A percentile compares a stretch with the other conserved stretches of the same genome.
These are phyloP conservation scores for Linnemannia zychae DNA, from an alignment of 192 early-diverging fungal species.

Conservation along the genomic window DNA sequence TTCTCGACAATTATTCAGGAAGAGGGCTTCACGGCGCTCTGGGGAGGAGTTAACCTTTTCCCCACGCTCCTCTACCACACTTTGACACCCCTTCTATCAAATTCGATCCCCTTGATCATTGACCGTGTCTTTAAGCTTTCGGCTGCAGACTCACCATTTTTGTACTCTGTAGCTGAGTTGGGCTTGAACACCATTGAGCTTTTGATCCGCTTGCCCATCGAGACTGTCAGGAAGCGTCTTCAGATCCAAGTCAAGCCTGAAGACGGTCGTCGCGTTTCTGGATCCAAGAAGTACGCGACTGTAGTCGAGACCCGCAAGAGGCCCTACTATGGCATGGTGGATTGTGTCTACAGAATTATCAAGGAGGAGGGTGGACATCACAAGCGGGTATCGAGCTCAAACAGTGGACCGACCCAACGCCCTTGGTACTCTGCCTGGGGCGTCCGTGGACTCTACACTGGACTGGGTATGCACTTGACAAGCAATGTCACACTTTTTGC, in stretches of 20 bases:
- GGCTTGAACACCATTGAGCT: constrained; percentile 81
- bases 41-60: constrained; percentile 77
- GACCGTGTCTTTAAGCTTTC: constrained; percentile 75
- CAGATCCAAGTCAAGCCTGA: constrained; percentile 77
- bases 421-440: constrained; percentile 71
- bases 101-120: constrained; percentile 75
- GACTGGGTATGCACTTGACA: constrained; percentile 76
- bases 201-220: constrained; percentile 85
- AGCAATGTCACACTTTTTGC: constrained; percentile 73
- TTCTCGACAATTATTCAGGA: constrained; percentile 82
- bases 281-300: constrained; percentile 66
- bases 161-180: constrained; percentile 75
- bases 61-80: constrained; percentile 88
- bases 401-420: constrained; percentile 25
- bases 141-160: constrained; percentile 76
- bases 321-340: constrained; percentile 82
- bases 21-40: constrained; percentile 78
- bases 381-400: constrained; percentile 33
- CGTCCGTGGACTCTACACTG: constrained; percentile 79
- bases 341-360: constrained; percentile 78
- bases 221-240: constrained; percentile 89
- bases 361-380: constrained; percentile 80
- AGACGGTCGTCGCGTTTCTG: constrained; percentile 41
- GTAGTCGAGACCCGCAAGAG: constrained; percentile 75
- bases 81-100: constrained; percentile 80